Evolutionary conservation across 805 yeast genomes (phyloP), one percentile per base, ranked within the genome.

Genomic region (Scheffersomyces spartinae): DNA sequence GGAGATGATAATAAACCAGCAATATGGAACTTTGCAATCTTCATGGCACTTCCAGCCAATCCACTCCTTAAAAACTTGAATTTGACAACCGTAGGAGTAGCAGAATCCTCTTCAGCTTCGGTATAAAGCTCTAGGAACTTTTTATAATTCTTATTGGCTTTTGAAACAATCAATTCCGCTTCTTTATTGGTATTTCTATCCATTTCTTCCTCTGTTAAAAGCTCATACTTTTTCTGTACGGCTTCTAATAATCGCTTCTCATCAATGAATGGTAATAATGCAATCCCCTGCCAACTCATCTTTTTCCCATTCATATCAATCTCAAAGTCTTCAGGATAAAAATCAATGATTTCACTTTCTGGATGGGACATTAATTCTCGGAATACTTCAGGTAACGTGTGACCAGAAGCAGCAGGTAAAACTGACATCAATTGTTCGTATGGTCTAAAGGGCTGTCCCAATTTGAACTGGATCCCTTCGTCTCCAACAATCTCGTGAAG

Each of bases 231-330:
- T 1, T 53, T 68, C 27, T 69, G 62, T 2, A 85, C 94, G 3
- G 73, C 75, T 10, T 61, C 55, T 27, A 86, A 49, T 22, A 86
- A 58, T 38, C 94, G 59, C n/a, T 50, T 50, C 40, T 83, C 94
- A 41, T 86, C 95, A 39, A 86, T 88, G 38, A 86, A 86, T 0
- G 97, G 96, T 28, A 86, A 55, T 20, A 86, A 53, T 1, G 94
- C 86, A 41, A 86, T 79, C 27, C 94, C 96, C 47, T 84, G 93
- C 97, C 97, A 86, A 26, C 88, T 64, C 83, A 80, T 79, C 38
- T 81, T 84, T 38, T 83, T 82, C 15, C 97, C 97, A 45, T 86
- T 85, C 95, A 86, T 84, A 52, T 86, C 97, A 36, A 86, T 77
- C 23, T 76, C 70, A 52, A 86, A 86, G 17, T 81, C 77, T 30